Percentiles rank a stretch among this genome's conserved stretches.
Conservation (phyloP, 768 basidiomycete species). For the Fistulinella prunicolor region DNA sequence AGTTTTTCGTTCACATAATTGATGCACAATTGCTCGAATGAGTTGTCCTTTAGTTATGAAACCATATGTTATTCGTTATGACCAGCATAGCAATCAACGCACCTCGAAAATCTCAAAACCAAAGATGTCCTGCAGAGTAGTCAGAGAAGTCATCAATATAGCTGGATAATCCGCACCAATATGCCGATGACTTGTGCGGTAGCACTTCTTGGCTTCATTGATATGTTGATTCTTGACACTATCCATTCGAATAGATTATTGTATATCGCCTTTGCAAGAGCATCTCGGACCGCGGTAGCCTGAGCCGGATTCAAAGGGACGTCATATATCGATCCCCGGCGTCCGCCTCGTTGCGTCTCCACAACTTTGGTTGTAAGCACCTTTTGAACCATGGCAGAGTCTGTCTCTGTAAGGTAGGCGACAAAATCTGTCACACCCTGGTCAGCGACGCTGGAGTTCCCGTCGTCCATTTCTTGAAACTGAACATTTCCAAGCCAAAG, state of each 20-base stretch:
- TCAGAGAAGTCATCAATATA: background rate
- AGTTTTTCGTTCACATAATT: conserved; percentile 99
- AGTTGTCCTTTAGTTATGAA: conserved; percentile 70
- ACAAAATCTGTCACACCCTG: conserved; percentile 92
- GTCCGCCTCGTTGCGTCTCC: conserved; percentile 91
- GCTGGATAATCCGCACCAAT: conserved; percentile 47
- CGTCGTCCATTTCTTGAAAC: conserved; percentile 84
- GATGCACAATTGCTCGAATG: conserved; percentile 97
- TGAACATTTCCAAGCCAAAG: conserved; percentile 97
- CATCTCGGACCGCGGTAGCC: conserved; percentile 84
- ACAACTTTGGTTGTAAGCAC: conserved; percentile 80
- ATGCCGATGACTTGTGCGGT: conserved; percentile 89
- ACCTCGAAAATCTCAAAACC: conserved; percentile 99
- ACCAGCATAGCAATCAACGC: conserved; percentile 8
- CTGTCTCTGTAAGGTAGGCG: conserved; percentile 90
- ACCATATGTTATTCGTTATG: conserved; percentile 2
- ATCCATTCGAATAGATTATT: conserved; percentile 99
- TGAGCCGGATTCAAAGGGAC: conserved; percentile 94
- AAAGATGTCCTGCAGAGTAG: conserved; percentile 76
- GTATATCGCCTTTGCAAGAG: conserved; percentile 93
- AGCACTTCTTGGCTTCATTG: conserved; percentile 84
- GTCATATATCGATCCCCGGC: conserved; percentile 94
- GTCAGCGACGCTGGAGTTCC: conserved; percentile 80
- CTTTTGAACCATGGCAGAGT: conserved; percentile 76
- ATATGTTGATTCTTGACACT: conserved; percentile 90